Evolutionary conservation across 768 basidiomycete genomes (phyloP), one percentile per base, ranked within the genome.

Genomic region (Infundibulicybe gibba): DNA sequence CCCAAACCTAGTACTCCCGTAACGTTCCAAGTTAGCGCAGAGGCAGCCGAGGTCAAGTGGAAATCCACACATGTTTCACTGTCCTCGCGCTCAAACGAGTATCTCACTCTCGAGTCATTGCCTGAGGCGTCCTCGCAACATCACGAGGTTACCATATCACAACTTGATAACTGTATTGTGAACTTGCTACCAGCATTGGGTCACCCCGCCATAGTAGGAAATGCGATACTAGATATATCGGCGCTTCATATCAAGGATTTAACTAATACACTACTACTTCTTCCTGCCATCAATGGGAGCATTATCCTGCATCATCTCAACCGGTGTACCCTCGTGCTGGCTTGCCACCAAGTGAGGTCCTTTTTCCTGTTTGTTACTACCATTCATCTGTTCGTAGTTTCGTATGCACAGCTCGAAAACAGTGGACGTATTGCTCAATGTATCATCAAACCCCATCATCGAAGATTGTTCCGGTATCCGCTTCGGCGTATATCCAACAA

Each of bases 351-450:
- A 77, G 93, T 91, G 56, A 21, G 66, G 32, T 32, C 43, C 9
- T 43, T n/a, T n/a, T 25, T 6, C 9, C 35, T 32, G 5, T n/a
- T 30, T 19, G 4, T 9, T 39, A 13, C 25, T 38, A 49, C 30
- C 32, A 45, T 30, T 34, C 33, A 10, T 45, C 19, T 16, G 25
- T 19, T 41, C 35, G 15, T 42, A 95, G 93, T 92, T 93, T 60
- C 83, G 93, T 38, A 92, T 95, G 80, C 93, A 94, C 61, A 72
- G 76, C 15, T 91, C 92, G 1, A 70, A 59, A 0, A 49, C 69
- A 8, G 77, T 85, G 0, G 79, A 82, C 42, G 76, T 92, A 2
- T 83, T 86, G 54, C 73, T 94, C 2, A 68, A 77, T 5, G 79
- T 83, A 10, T 58, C 66, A 3, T 90, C 90, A 3, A 80, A 83